Evolutionary conservation across 768 basidiomycete genomes (phyloP).

Genomic region (Amanita thiersii): DNA sequence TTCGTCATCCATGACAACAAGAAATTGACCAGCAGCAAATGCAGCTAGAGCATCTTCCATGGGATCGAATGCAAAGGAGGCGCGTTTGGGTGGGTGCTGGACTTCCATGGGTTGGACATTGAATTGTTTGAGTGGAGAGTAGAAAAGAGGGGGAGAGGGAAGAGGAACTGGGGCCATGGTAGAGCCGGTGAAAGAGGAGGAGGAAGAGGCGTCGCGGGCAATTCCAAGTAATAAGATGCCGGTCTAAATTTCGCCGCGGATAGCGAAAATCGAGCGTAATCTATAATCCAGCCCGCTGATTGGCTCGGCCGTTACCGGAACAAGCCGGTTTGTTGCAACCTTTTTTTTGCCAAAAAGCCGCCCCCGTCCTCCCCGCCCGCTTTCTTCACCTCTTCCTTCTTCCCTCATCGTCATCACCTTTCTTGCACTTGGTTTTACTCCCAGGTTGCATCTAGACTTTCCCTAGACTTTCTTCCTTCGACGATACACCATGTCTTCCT

Average conservation of each 20-base stretch:
- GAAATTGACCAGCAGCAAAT: conserved; percentile 75
- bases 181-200: conserved; percentile 6
- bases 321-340: conserved; percentile 19
- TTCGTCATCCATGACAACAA: conserved; percentile 98
- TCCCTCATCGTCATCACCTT: conserved; percentile 15
- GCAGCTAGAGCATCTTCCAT: conserved; percentile 75
- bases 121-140: not conserved
- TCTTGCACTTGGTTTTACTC: conserved; percentile 24
- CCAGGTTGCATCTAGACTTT: conserved; percentile 12
- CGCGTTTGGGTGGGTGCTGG: conserved; percentile 20
- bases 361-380: conserved; percentile 14
- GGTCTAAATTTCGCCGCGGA: too few species aligned
- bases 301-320: conserved; percentile 32
- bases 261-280: not conserved
- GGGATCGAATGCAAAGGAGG: conserved; percentile 63
- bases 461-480: conserved; percentile 17
- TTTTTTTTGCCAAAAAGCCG: conserved; percentile 19
- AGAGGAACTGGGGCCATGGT: conserved; percentile 24
- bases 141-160: not conserved
- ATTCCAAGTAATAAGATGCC: too few species aligned
- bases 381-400: conserved; percentile 13
- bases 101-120: conserved; percentile 21
- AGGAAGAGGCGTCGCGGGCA: conserved; percentile 12
- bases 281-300: conserved; percentile 23
- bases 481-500: conserved; percentile 37